A percentile compares a stretch with the other conserved stretches of the same genome.
Conservation (phyloP, 352 stramenopile genomes). For the Vaucheria bursata region DNA sequence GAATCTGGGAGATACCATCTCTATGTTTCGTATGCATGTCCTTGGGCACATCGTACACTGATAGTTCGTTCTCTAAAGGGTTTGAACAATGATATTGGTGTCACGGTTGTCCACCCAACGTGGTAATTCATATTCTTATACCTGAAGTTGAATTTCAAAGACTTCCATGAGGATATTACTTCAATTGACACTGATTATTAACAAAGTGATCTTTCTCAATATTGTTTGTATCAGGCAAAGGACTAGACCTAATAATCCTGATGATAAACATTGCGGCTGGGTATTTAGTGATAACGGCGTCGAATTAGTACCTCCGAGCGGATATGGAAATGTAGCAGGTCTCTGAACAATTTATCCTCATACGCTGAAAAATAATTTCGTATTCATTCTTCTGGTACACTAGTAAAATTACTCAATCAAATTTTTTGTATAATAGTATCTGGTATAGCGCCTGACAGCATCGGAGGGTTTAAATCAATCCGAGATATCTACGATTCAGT, state of each 20-base stretch:
- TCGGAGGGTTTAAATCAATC: slow-evolving; percentile 35
- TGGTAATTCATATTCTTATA: slow-evolving; percentile 47
- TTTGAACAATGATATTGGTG: slow-evolving; percentile 80
- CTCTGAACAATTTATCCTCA: too few species aligned
- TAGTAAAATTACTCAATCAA: too few species aligned
- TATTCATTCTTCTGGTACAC: slow-evolving; percentile 1
- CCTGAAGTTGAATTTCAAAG: too few species aligned
- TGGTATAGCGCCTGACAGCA: background rate
- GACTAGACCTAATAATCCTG: slow-evolving; percentile 58
- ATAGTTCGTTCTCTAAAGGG: slow-evolving; percentile 71
- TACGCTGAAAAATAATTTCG: background rate
- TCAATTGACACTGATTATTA: too few species aligned
- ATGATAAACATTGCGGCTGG: slow-evolving; percentile 62
- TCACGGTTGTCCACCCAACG: slow-evolving; percentile 73
- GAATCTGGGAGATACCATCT: slow-evolving; percentile 78
- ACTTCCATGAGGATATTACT: too few species aligned
- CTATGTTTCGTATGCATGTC: slow-evolving; percentile 89
- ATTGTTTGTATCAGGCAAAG: slow-evolving; percentile 51
- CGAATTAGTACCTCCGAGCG: slow-evolving; percentile 21
- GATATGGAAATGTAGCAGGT: slow-evolving; percentile 15
- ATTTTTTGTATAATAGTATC: background rate
- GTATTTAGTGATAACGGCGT: slow-evolving; percentile 53
- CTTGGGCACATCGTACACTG: slow-evolving; percentile 62
- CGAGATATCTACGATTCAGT: slow-evolving; percentile 35
- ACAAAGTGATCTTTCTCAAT: background rate